Evolutionary conservation across 306 rosid species (phyloP).

Genomic region (Erythrophleum fordii): DNA sequence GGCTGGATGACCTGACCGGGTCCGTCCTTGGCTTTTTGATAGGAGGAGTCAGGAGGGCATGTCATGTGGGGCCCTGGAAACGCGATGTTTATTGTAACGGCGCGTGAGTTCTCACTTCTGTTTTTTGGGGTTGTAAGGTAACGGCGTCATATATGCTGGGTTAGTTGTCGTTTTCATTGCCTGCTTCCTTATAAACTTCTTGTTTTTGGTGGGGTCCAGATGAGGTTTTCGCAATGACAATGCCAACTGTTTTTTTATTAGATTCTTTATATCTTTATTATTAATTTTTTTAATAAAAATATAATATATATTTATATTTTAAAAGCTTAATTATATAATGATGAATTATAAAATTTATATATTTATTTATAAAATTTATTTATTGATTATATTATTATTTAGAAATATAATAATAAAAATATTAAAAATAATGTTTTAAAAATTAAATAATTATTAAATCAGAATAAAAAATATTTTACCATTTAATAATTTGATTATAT

Average conservation of each 20-base stretch:
- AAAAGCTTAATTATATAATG: no score
- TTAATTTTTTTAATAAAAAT: neutral
- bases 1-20: constrained; percentile 32
- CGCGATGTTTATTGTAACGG: constrained; percentile 20
- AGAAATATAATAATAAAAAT: no score
- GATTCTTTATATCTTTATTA: neutral
- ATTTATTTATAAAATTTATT: no score
- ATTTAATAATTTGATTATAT: no score
- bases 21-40: constrained; percentile 29
- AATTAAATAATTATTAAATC: no score
- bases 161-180: constrained; percentile 34
- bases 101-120: neutral
- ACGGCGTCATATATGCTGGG: constrained; percentile 32
- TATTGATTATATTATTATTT: no score
- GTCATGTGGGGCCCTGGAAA: neutral
- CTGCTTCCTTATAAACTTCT: constrained; percentile 36
- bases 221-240: neutral
- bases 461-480: no score
- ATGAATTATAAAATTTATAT: no score
- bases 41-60: neutral
- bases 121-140: neutral
- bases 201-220: constrained; percentile 35
- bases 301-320: no score
- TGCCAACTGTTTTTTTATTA: neutral
- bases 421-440: no score